phyloP scores from a whole-genome alignment of 2,329 filamentous ascomycete species.

The Talaromyces marneffei region DNA sequence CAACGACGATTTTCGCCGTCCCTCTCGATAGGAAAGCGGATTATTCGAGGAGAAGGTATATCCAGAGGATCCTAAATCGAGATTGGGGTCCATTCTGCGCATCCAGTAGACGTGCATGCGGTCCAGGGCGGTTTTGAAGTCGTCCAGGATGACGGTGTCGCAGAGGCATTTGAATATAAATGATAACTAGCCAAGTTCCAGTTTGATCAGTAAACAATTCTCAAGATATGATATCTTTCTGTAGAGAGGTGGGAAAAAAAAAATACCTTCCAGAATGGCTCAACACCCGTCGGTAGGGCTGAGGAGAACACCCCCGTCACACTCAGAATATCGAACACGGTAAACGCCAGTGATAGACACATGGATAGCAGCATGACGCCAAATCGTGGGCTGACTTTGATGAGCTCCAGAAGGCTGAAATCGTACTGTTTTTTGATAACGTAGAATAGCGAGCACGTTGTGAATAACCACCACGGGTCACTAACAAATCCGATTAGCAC shows the following conservation, averaged over 20 bases:
- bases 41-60: not conserved
- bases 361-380: conserved; percentile 57
- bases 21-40: not conserved
- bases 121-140: conserved; percentile 58
- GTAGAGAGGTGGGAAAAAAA: not conserved
- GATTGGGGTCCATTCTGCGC: not conserved
- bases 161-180: conserved; percentile 53
- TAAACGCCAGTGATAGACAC: conserved; percentile 56
- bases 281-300: conserved; percentile 50
- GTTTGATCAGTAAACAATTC: not conserved
- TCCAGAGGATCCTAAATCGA: not conserved
- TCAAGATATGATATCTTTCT: not conserved
- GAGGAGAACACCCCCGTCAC: conserved; percentile 48
- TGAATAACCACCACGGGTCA: conserved; percentile 65
- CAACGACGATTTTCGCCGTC: not conserved
- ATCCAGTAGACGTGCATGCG: conserved; percentile 30
- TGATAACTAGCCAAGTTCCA: conserved; percentile 33
- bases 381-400: conserved; percentile 59
- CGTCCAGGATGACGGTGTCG: conserved; percentile 57
- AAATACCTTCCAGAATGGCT: conserved; percentile 55
- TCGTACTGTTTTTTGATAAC: conserved; percentile 59
- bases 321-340: conserved; percentile 56
- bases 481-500: conserved; percentile 22
- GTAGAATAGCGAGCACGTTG: conserved; percentile 54
- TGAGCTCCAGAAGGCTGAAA: conserved; percentile 52